phyloP scores from a whole-genome alignment of 306 rosid species.

The Glycine latifolia region DNA sequence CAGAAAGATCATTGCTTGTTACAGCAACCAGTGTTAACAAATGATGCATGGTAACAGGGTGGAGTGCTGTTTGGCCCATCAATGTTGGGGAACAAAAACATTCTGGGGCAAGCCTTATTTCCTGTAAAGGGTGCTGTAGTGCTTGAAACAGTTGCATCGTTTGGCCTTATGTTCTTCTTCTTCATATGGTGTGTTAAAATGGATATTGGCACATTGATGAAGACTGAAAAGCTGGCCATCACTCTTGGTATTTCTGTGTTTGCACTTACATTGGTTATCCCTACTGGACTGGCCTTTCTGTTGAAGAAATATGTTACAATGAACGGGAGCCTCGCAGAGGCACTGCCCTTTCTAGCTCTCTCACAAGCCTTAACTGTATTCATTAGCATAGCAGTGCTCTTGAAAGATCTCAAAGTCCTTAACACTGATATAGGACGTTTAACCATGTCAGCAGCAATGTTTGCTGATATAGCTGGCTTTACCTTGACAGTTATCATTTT shows the following conservation, averaged over 20 bases:
- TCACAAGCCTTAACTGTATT: conserved; percentile 58
- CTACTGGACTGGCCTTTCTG: conserved; percentile 3
- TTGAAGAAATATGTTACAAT: conserved; percentile 24
- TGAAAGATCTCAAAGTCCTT: conserved; percentile 63
- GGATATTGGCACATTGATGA: conserved; percentile 46
- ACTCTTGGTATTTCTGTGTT: conserved; percentile 52
- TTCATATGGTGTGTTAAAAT: conserved; percentile 59
- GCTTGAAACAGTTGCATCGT: conserved; percentile 53
- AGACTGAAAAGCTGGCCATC: conserved; percentile 54
- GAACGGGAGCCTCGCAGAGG: conserved; percentile 18
- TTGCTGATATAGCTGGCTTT: conserved; percentile 54
- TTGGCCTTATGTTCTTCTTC: conserved; percentile 62
- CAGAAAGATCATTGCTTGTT: no score
- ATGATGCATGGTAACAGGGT: conserved; percentile 50
- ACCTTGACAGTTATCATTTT: neutral
- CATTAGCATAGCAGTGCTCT: conserved; percentile 52
- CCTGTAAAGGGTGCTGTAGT: conserved; percentile 51
- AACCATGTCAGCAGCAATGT: conserved; percentile 57
- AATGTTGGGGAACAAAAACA: conserved; percentile 48
- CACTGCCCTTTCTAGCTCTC: conserved; percentile 46
- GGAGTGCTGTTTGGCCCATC: conserved; percentile 74
- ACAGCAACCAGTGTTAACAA: conserved; percentile 8
- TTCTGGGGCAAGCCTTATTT: conserved; percentile 45
- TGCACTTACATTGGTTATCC: conserved; percentile 36
- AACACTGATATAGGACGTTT: conserved; percentile 71